Base-by-base conservation (phyloP, 768 basidiomycete genomes). In the Udeniomyces megalosporus region DNA sequence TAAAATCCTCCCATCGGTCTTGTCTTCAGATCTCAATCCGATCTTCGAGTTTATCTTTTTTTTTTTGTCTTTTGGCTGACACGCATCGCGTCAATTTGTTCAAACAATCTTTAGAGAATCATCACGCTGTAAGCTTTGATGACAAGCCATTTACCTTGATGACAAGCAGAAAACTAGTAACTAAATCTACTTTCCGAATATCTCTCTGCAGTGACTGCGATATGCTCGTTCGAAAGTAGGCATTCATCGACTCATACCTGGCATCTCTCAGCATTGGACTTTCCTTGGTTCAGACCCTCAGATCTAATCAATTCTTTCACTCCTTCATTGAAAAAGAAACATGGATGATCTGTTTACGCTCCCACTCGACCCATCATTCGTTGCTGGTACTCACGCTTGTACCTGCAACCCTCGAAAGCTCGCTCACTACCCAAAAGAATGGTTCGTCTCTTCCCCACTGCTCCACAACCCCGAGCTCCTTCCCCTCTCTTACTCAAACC, bases 321-420 rank as follows among this genome's bases (percentile, higher is more conserved):
- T 34, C 15, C 1, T 31, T 44, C 22, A 17, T 3, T 47, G 3
- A 22, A 8, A 4, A 3, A 62, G 61, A 32, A 90, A 88, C 70
- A 89, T 93, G 83, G 91, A 93, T 74, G 81, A 84, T 49, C 66
- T 75, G 26, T 68, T 74, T 64, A 74, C 78, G 29, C 61, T 81
- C 20, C 70, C 75, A 32, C 75, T 93, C 4, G 55, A 57, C 20
- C 55, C 28, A n/a, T 42, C 38, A 11, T 44, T 6, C 38, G 91
- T 96, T 61, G 91, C 88, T 5, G 91, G 90, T 0, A 80, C 77
- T 0, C 92, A 93, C 67, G 91, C 82, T 15, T 99, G 93, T 70
- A 83, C 90, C 3, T 99, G 93, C 76, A 99, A 99, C 73, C 93
- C 92, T 7, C 80, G 82, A 44, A 84, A 82, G 70, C 71, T 93